A percentile compares a stretch with the other conserved stretches of the same genome.
Conservation (phyloP, 2,329 filamentous ascomycete species). For the Aspergillus japonicus region DNA sequence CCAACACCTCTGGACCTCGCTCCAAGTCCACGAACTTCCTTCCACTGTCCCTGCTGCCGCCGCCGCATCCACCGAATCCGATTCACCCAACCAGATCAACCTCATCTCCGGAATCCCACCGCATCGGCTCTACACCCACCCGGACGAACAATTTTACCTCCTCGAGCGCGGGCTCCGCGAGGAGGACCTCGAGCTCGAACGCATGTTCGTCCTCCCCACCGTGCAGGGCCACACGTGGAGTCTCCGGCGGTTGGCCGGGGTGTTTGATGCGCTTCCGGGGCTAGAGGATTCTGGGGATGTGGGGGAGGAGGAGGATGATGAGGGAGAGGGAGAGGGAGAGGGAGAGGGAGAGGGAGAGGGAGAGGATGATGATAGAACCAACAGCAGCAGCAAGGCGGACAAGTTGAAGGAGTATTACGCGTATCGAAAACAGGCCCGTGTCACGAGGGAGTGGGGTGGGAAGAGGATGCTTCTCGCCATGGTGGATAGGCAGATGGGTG, state of each 20-base stretch:
- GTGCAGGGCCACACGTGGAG: conserved; percentile 61
- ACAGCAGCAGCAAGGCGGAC: conserved; percentile 18
- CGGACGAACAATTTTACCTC: conserved; percentile 63
- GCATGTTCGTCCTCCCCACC: conserved; percentile 61
- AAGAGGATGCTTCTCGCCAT: conserved; percentile 60
- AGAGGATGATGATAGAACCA: conserved; percentile 22
- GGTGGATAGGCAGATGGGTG: conserved; percentile 49
- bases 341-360: conserved; percentile 12
- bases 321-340: conserved; percentile 16
- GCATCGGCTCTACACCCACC: conserved; percentile 60
- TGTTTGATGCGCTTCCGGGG: conserved; percentile 55
- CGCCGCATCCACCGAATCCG: conserved; percentile 5
- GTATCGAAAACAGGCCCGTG: conserved; percentile 24
- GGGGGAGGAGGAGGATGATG: conserved; percentile 9
- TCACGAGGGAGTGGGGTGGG: conserved; percentile 42
- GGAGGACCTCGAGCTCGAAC: conserved; percentile 49
- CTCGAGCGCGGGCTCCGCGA: conserved; percentile 51
- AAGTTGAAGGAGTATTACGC: conserved; percentile 35
- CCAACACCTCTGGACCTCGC: conserved; percentile 61
- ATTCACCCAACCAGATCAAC: conserved; percentile 33
- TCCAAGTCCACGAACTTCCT: conserved; percentile 51
- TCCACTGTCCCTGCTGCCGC: background rate
- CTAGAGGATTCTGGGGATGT: conserved; percentile 5
- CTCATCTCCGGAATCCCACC: conserved; percentile 63
- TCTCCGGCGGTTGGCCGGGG: conserved; percentile 53